Evolutionary conservation across 2,329 filamentous ascomycete species (phyloP), one percentile per base, ranked within the genome.

Genomic region (Sclerotiophoma versabilis): DNA sequence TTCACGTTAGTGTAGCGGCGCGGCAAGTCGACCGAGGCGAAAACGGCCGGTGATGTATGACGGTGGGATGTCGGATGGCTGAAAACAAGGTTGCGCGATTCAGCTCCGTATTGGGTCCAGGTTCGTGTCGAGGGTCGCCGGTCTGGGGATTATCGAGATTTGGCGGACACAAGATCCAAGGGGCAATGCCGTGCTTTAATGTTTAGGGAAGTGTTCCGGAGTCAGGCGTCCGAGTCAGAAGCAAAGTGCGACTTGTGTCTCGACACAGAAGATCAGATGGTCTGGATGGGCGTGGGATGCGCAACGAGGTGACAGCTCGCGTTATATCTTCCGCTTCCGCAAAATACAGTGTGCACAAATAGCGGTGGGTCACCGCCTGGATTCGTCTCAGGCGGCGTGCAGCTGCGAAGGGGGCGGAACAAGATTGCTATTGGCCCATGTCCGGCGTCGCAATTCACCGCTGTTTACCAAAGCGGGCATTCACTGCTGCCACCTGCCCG

Each of bases 181-280:
- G 50, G 55, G 57, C 52, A 42, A 38, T 38, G 39, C n/a, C n/a
- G 39, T 43, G 41, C 22, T 50, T 56, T 51, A 47, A 37, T 33
- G 53, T 29, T 43, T 47, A 42, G 54, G 54, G 45, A 34, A 46
- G 34, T 49, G 45, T 54, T 33, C 27, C 45, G 29, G 60, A 58
- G 65, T 71, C 68, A 73, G 70, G 65, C 66, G 70, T 65, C 57
- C 57, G 67, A 66, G 67, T 71, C 70, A 70, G 67, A 69, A 70
- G 70, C 64, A 67, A 68, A 55, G 58, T 65, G 71, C 70, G 68
- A 46, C 51, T 29, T 45, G 37, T 46, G 49, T 42, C 49, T 53
- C 43, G 43, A 64, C 56, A 54, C 43, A 45, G 60, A 46, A 63
- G 62, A 69, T 71, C 69, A 72, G 56, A 60, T 63, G 69, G 65